Evolutionary conservation across 495 filamentous ascomycete species (phyloP).

Genomic region (Hypomontagnella submonticulosa): DNA sequence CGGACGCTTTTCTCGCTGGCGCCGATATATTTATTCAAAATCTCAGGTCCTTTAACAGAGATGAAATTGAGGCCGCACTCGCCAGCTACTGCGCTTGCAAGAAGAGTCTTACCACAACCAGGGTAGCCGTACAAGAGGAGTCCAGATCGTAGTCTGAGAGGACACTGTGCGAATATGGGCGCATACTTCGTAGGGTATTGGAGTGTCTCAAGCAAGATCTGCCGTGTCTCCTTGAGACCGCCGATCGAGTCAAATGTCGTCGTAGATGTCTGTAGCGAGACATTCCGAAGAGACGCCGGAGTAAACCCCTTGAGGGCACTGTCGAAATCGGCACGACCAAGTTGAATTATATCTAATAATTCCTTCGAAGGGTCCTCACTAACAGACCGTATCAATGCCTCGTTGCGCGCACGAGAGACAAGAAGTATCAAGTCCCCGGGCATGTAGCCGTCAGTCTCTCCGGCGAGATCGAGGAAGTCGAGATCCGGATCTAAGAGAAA

Average conservation of each 20-base stretch:
- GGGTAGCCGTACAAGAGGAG: slow-evolving; percentile 94
- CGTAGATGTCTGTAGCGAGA: slow-evolving; percentile 88
- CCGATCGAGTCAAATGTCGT: slow-evolving; percentile 92
- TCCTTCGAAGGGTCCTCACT: slow-evolving; percentile 48
- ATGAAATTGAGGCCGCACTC: slow-evolving; percentile 99
- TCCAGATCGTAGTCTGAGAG: slow-evolving; percentile 89
- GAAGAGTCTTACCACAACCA: slow-evolving; percentile 94
- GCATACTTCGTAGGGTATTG: slow-evolving; percentile 98
- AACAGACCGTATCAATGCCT: slow-evolving; percentile 85
- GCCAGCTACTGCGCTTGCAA: slow-evolving; percentile 92
- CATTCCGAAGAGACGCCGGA: slow-evolving; percentile 91
- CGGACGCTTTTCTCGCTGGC: slow-evolving; percentile 94
- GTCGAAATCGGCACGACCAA: slow-evolving; percentile 80
- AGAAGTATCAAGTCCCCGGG: slow-evolving; percentile 90
- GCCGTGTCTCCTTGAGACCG: slow-evolving; percentile 83
- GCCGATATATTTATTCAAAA: slow-evolving; percentile 98
- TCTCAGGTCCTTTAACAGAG: slow-evolving; percentile 96
- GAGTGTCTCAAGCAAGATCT: slow-evolving; percentile 89
- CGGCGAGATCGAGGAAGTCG: slow-evolving; percentile 91
- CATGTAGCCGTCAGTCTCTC: slow-evolving; percentile 96
- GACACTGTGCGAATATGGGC: slow-evolving; percentile 95
- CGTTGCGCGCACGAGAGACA: slow-evolving; percentile 86
- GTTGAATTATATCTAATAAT: slow-evolving; percentile 60
- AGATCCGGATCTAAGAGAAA: slow-evolving; percentile 78
- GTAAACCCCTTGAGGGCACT: slow-evolving; percentile 90